These are phyloP conservation scores for Athelia psychrophila DNA, from an alignment of 1,284 basidiomycete species.

Conservation along the genomic window DNA sequence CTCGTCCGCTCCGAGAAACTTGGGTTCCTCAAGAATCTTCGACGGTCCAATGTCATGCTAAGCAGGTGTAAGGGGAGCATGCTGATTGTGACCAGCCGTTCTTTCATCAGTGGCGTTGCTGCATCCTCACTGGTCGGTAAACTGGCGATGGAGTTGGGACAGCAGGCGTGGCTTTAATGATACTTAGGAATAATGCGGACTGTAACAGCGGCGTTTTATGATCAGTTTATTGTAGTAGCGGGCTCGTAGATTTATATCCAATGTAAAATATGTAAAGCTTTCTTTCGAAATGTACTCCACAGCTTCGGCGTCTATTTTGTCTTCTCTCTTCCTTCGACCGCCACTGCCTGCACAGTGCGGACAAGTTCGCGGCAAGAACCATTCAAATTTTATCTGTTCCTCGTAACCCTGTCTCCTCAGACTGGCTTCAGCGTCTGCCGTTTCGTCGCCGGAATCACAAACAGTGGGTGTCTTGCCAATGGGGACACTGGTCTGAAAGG, in stretches of 20 bases:
- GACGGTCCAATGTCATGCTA: slow-evolving; percentile 69
- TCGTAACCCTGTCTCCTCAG: too few relatives aligned
- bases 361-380: too few relatives aligned
- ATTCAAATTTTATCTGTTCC: too few relatives aligned
- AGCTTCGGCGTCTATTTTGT: slow-evolving; percentile 38
- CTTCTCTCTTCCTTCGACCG: slow-evolving; percentile 36
- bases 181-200: too few relatives aligned
- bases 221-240: too few relatives aligned
- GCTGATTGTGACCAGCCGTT: slow-evolving; percentile 47
- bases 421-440: too few relatives aligned
- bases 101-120: slow-evolving; percentile 41
- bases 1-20: slow-evolving; percentile 42
- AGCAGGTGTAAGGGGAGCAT: slow-evolving; percentile 56
- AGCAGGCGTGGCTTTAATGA: slow-evolving; percentile 31
- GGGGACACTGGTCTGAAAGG: too few relatives aligned
- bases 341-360: too few relatives aligned
- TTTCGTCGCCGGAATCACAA: too few relatives aligned
- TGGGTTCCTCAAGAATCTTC: slow-evolving; percentile 47
- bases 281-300: slow-evolving; percentile 1
- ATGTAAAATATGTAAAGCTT: neutral
- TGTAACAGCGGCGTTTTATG: neutral
- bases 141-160: slow-evolving; percentile 35
- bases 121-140: slow-evolving; percentile 43
- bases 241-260: too few relatives aligned
- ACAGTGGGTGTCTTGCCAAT: too few relatives aligned